Percentiles rank a stretch among this genome's conserved stretches.
Evolutionary conservation across 176 grass and related monocot species (phyloP).

Genomic region (Phragmites australis): DNA sequence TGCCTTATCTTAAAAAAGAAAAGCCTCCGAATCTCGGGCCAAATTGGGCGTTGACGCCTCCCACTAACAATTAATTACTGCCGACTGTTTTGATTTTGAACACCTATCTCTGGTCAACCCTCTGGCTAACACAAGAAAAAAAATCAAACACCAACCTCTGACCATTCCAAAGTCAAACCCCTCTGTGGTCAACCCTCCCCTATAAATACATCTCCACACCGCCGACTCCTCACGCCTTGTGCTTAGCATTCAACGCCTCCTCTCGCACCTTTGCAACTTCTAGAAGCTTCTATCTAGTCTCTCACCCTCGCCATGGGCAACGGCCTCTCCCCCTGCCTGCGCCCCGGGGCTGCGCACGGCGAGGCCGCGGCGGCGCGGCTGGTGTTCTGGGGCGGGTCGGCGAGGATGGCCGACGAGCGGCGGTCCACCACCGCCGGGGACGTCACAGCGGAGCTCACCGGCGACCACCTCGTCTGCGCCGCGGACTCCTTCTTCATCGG

Average conservation of each 20-base stretch:
- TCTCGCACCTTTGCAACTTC: not conserved
- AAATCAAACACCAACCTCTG: slow-evolving; percentile 29
- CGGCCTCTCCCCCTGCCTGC: slow-evolving; percentile 56
- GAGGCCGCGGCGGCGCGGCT: slow-evolving; percentile 26
- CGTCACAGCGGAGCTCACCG: slow-evolving; percentile 57
- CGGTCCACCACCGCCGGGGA: slow-evolving; percentile 50
- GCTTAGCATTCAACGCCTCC: not conserved
- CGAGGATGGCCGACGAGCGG: slow-evolving; percentile 24
- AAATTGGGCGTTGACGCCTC: slow-evolving; percentile 27
- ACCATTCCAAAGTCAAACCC: slow-evolving; percentile 27
- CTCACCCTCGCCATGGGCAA: slow-evolving; percentile 64
- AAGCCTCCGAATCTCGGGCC: not conserved
- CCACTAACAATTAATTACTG: slow-evolving; percentile 13
- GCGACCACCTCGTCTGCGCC: slow-evolving; percentile 54
- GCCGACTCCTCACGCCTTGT: slow-evolving; percentile 16
- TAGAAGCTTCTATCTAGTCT: slow-evolving; percentile 33
- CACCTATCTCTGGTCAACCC: slow-evolving; percentile 28
- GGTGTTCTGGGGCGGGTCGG: slow-evolving; percentile 69
- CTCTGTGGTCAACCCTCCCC: not conserved
- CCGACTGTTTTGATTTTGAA: slow-evolving; percentile 26
- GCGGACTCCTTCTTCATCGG: slow-evolving; percentile 84
- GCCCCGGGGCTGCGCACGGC: slow-evolving; percentile 28
- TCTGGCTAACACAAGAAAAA: not conserved
- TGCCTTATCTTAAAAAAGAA: too few species aligned
- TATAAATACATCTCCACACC: slow-evolving; percentile 43